Base-by-base conservation (phyloP, 768 basidiomycete genomes). In the Kwoniella shandongensis region DNA sequence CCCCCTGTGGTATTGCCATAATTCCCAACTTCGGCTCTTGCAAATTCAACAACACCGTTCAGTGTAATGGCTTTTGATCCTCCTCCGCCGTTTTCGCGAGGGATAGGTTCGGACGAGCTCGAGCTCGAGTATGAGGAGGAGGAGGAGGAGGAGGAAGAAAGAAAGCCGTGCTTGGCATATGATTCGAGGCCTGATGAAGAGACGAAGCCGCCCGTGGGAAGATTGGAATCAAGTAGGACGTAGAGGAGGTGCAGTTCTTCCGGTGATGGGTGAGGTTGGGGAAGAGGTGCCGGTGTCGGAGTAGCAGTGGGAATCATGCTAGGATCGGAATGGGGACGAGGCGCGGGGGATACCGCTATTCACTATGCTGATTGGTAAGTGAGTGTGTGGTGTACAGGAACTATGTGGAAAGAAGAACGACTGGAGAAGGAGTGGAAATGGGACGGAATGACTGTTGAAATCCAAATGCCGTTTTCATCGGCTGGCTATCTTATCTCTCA, bases 151-250 rank as follows among this genome's bases (percentile, higher is more conserved):
- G 79, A 61, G 29, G 22, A 13, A 2, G 66, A 53, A 30, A 80
- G 61, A 69, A 93, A 88, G 0, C 91, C 96, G 73, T 99, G 96
- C 25, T 88, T 86, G 38, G 84, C 78, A 72, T 85, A 92, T 4
- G 91, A 91, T 70, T 99, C 94, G 58, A 98, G 82, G 1, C 94
- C 94, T 2, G 89, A 84, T 0, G 92, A 96, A 0, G 93, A 89
- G 57, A 97, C 89, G 75, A 99, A 99, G 1, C 94, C 88, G 32
- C 96, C 96, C 0, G 94, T 98, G 1, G 96, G 96, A 2, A 99
- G 85, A 76, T 94, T 97, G 60, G 89, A 88, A 79, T 94, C 91
- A 29, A 74, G 67, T 10, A 76, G 68, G 56, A 74, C 61, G 59
- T 66, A 76, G 39, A 76, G 62, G 47, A 76, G 67, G 56, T 76